Percentiles rank a stretch among this genome's conserved stretches.
Conservation (phyloP, 129 eudicot genomes). For the Arctium minus region DNA sequence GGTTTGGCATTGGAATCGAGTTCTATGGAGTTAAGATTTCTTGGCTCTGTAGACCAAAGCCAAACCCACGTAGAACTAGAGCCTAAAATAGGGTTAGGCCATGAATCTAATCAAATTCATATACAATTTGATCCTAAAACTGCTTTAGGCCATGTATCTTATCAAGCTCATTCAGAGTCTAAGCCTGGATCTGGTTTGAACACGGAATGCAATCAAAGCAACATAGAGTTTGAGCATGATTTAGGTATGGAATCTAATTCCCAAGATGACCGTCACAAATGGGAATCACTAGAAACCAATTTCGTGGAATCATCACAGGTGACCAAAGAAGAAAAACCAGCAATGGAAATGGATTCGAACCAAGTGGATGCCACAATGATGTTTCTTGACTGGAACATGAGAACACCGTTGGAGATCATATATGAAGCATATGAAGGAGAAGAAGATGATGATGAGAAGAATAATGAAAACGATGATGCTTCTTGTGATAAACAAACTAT, state of each 20-base stretch:
- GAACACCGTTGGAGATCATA: conserved; percentile 86
- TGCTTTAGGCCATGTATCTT: background rate
- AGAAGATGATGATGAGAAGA: conserved; percentile 22
- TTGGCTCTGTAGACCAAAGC: background rate
- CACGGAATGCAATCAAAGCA: conserved; percentile 9
- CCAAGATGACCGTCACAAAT: background rate
- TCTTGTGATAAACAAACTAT: conserved; percentile 9
- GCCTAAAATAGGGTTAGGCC: background rate
- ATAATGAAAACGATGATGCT: conserved; percentile 15
- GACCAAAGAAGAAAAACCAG: background rate
- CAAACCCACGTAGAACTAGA: background rate
- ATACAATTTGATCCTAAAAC: conserved; percentile 3
- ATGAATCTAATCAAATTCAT: background rate
- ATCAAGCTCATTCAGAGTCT: background rate
- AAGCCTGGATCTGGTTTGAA: background rate
- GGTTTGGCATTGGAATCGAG: background rate
- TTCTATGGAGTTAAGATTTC: background rate
- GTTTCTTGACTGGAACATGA: conserved; percentile 70
- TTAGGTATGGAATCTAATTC: background rate
- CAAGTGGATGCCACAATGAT: conserved; percentile 22
- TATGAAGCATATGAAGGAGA: conserved; percentile 77
- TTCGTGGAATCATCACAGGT: conserved; percentile 17
- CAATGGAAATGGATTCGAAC: conserved; percentile 9
- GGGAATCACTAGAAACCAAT: background rate
- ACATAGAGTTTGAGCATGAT: conserved; percentile 3